Base-by-base conservation (phyloP, 176 grass and related monocot genomes). In the Bothriochloa decipiens region DNA sequence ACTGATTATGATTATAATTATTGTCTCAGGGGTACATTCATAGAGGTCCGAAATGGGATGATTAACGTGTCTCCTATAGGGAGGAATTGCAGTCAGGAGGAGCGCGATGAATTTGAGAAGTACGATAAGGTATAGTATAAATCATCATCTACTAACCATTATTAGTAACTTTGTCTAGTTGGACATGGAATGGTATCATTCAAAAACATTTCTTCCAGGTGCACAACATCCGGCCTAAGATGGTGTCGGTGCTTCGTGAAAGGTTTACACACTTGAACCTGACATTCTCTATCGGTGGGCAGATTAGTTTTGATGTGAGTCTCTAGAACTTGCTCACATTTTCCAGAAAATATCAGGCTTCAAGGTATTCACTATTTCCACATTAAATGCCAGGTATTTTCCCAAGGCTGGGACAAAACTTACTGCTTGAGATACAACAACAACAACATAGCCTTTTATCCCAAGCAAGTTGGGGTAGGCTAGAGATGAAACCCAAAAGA, bases 261-360 rank as follows among this genome's bases (percentile, higher is more conserved):
- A 95, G 81, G 85, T 98, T 98, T 86, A 89, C 83, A 50, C 89
- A 93, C 82, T 69, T 98, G 42, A 95, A 98, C 65, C 64, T 95
- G 65, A 93, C 91, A 28, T 98, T 98, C 88, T 93, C 95, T 12
- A 95, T 97, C 74, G 92, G 92, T 70, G 92, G 95, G 25, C 91
- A 95, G 68, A 97, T 97, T 86, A 97, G 92, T 90, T 97, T 97
- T 88, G 91, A 97, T 86, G 92, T 97, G 79, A 93, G 92, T 88
- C 2, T 81, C 6, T 7, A 45, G 6, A 8, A 40, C n/a, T 80
- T n/a, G 12, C 7, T 13, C n/a, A 37, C 40, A 37, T 47, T 50
- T 25, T 18, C 62, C 25, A 33, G 53, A 68, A 55, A 64, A 87
- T 46, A 63, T 53, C 74, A 58, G 17, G 1, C 26, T 50, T 27